Percentiles rank a stretch among this genome's conserved stretches.
Evolutionary conservation across 257 asterid species (phyloP).

Genomic region (Nemophila menziesii): DNA sequence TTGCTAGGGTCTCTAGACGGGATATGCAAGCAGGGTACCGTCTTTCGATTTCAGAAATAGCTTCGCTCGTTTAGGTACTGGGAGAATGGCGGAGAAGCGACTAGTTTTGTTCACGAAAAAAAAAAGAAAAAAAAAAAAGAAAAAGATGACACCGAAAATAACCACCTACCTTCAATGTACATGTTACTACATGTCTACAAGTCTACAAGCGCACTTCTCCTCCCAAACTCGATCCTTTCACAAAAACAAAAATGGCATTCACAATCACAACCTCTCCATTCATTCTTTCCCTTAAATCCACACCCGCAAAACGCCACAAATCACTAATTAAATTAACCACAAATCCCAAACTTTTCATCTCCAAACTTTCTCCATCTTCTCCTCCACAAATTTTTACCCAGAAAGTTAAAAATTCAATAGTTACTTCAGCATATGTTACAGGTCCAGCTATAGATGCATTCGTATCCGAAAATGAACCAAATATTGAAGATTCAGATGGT

Average conservation of each 20-base stretch:
- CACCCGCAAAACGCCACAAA: not conserved
- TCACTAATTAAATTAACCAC: not conserved
- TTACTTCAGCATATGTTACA: slow-evolving; percentile 47
- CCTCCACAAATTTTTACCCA: slow-evolving; percentile 16
- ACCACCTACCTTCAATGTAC: too few relatives aligned
- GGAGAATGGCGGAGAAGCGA: too few relatives aligned
- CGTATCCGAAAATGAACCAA: slow-evolving; percentile 56
- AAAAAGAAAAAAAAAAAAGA: too few relatives aligned
- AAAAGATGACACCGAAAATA: too few relatives aligned
- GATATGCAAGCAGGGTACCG: too few relatives aligned
- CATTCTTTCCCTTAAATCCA: not conserved
- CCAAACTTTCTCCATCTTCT: slow-evolving; percentile 8
- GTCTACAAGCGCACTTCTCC: too few relatives aligned
- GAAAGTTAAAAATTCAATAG: slow-evolving; percentile 12
- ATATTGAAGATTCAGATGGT: slow-evolving; percentile 27
- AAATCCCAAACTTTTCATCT: slow-evolving; percentile 4
- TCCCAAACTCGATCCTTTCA: too few relatives aligned
- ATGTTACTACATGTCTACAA: too few relatives aligned
- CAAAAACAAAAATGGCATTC: not conserved
- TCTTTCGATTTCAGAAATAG: too few relatives aligned
- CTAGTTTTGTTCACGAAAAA: too few relatives aligned
- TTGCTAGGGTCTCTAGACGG: too few relatives aligned
- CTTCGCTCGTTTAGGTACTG: too few relatives aligned
- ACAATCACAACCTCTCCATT: slow-evolving; percentile 3
- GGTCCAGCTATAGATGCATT: slow-evolving; percentile 74